Evolutionary conservation across 1,284 basidiomycete genomes (phyloP).

Genomic region (Irpex sp.): DNA sequence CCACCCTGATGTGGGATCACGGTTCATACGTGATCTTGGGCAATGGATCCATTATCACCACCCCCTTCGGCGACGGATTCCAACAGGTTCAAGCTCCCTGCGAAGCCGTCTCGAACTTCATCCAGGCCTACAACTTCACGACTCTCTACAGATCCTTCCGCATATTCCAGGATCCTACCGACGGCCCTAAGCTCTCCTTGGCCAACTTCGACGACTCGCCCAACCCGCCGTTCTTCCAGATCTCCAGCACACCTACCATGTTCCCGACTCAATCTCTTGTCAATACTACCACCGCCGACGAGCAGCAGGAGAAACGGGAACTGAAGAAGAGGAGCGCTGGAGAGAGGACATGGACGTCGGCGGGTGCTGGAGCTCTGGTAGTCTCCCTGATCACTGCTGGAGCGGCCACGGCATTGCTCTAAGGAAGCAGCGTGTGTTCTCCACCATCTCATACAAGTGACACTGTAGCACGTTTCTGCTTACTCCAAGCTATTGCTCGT

Average conservation of each 20-base stretch:
- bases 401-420: conserved; percentile 11
- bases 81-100: conserved; percentile 93
- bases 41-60: conserved; percentile 77
- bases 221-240: conserved; percentile 54
- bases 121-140: conserved; percentile 60
- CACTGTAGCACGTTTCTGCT: not conserved
- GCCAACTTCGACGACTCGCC: conserved; percentile 64
- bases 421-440: not conserved
- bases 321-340: conserved; percentile 8
- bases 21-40: conserved; percentile 64
- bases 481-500: not conserved
- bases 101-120: conserved; percentile 79
- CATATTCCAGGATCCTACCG: conserved; percentile 52
- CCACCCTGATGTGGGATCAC: conserved; percentile 84
- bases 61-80: conserved; percentile 78
- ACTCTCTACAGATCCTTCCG: conserved; percentile 54
- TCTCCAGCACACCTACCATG: conserved; percentile 63
- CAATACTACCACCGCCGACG: conserved; percentile 33
- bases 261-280: conserved; percentile 52
- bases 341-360: conserved; percentile 14
- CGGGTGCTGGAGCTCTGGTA: conserved; percentile 10
- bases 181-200: conserved; percentile 62
- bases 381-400: conserved; percentile 10
- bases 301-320: conserved; percentile 5
- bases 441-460: not conserved